Conservation (phyloP, 176 grass and related monocot genomes). For the Phragmites australis region DNA sequence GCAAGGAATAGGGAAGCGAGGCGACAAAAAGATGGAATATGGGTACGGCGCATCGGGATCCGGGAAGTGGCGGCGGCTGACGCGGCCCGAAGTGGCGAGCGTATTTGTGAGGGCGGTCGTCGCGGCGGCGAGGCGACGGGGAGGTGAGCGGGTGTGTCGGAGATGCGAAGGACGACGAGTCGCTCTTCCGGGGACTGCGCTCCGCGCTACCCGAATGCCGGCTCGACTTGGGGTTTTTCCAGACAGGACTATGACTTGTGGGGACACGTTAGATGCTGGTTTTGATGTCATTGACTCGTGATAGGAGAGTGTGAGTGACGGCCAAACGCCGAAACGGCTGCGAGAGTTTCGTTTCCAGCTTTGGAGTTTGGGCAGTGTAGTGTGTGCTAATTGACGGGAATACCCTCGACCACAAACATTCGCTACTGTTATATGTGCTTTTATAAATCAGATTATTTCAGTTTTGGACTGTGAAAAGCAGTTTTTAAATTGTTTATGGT, state of each 20-base stretch:
- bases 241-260: not conserved
- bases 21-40: not conserved
- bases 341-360: not conserved
- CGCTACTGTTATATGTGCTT: too few relatives aligned
- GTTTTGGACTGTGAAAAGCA: too few relatives aligned
- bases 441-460: too few relatives aligned
- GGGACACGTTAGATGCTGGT: not conserved
- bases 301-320: accelerated
- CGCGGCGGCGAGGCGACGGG: slow-evolving; percentile 44
- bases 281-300: not conserved
- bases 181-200: not conserved
- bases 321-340: not conserved
- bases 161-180: slow-evolving; percentile 1
- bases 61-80: slow-evolving; percentile 33
- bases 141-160: slow-evolving; percentile 30
- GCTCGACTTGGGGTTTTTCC: not conserved
- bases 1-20: not conserved
- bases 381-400: not conserved
- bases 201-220: not conserved
- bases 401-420: not conserved
- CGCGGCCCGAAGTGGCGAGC: slow-evolving; percentile 19
- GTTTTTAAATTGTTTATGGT: too few relatives aligned
- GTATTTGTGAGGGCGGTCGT: slow-evolving; percentile 41
- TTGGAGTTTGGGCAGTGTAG: slow-evolving; percentile 2
- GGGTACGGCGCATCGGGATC: slow-evolving; percentile 45